Base-by-base conservation (phyloP, 2,329 filamentous ascomycete species). In the Exserohilum turcica region DNA sequence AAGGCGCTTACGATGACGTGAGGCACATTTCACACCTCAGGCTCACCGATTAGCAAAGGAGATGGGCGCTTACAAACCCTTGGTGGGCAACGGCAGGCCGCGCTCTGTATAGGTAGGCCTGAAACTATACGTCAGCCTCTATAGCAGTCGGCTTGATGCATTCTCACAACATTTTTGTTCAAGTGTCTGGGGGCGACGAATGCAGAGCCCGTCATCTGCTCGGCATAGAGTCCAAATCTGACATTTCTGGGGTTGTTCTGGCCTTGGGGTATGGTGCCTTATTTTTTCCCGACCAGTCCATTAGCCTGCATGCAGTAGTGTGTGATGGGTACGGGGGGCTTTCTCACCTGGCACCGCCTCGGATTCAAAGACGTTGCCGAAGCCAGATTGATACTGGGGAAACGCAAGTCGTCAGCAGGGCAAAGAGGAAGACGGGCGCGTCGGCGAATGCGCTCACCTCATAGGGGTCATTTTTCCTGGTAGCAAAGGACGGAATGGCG, bases 401-500 rank as follows among this genome's bases (percentile, higher is more conserved):
- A 40, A 24, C 9, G 31, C 16, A 16, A 19, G 19, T 27, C 31
- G 57, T 60, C 54, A 65, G 58, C 45, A 24, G 21, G 31, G 5
- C 31, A 32, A 32, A 15, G 21, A 35, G 47, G 9, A 33, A 15
- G 19, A 43, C n/a, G 15, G 8, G 13, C 15, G 32, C 7, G 7
- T 7, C 10, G 16, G 4, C 18, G 12, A 33, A 43, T 63, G 39
- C 54, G 64, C 63, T 60, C 70, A 79, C 78, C 68, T 80, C 69
- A 65, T 83, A 83, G 31, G 80, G 80, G 64, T 83, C 80, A 57
- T 82, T 85, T 70, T 71, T 82, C 68, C 77, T 78, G 55, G 75
- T 78, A 3, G 72, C 76, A 59, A 85, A 85, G 0, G 82, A 83
- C 9, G 82, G 82, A 21, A 84, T 78, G 0, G 74, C 63, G 0